phyloP scores from a whole-genome alignment of 164 flowering plant genomes.

The Vitis amurensis region DNA sequence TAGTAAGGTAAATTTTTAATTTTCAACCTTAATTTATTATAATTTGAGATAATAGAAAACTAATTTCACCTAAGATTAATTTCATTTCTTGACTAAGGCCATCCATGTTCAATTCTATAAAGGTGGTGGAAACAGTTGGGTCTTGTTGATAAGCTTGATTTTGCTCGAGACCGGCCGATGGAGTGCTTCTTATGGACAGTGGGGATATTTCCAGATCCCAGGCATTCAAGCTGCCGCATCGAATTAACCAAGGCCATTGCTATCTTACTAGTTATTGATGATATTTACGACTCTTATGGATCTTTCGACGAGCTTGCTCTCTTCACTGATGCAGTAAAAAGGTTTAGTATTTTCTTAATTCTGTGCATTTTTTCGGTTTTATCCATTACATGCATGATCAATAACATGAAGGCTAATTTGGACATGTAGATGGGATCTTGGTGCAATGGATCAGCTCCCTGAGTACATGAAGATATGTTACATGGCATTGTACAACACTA shows the following conservation, averaged over 20 bases:
- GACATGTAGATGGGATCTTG: slow-evolving; percentile 26
- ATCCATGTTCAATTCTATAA: slow-evolving; percentile 2
- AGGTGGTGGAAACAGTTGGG: slow-evolving; percentile 42
- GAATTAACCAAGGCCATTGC: slow-evolving; percentile 31
- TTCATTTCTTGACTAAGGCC: background rate
- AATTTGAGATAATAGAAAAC: too few species aligned
- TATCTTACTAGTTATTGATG: slow-evolving; percentile 28
- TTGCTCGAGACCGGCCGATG: slow-evolving; percentile 32
- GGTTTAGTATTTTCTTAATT: slow-evolving; percentile 5
- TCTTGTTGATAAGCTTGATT: slow-evolving; percentile 25
- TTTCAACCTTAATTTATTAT: background rate
- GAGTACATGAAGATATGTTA: slow-evolving; percentile 33
- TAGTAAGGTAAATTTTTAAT: slow-evolving; percentile 17
- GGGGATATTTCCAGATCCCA: slow-evolving; percentile 33
- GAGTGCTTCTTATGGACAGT: slow-evolving; percentile 32
- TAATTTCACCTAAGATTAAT: background rate
- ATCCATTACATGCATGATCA: background rate
- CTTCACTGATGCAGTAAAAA: slow-evolving; percentile 26
- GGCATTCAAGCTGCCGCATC: slow-evolving; percentile 15
- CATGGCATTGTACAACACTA: slow-evolving; percentile 27
- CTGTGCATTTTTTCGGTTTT: background rate
- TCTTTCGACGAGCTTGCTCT: slow-evolving; percentile 21
- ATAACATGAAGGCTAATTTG: too few species aligned
- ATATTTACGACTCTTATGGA: slow-evolving; percentile 25
- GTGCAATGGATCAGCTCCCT: slow-evolving; percentile 23